Evolutionary conservation across 2,329 filamentous ascomycete genomes (phyloP), one percentile per base, ranked within the genome.

Genomic region (Nigrospora sphaerica): DNA sequence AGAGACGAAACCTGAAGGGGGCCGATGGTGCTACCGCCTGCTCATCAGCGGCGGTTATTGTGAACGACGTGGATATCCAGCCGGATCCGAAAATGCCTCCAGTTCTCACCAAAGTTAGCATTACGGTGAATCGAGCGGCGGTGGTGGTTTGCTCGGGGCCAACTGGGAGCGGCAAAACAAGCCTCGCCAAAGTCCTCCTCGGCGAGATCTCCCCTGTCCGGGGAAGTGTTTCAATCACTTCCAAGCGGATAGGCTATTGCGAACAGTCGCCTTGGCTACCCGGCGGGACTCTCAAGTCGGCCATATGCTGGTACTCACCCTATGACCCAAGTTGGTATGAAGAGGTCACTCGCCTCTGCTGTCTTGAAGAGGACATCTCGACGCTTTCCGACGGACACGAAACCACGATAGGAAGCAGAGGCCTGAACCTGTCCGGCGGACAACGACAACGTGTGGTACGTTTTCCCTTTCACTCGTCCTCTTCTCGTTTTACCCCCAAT

Each of bases 181-280:
- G 50, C 1, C 38, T 64, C 19, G 23, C 51, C 1, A 53, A 51
- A 4, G 42, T 52, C 1, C 51, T 65, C 1, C 32, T 55, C 6
- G 50, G 54, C 4, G 55, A 57, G 46, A 42, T 61, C 2, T 4
- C 46, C 1, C 48, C 53, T 6, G 18, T 46, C 1, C 9, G 35
- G 6, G 66, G 65, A 6, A 48, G 46, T 1, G 53, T 70, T 9
- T 41, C 38, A 0, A 4, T 65, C 2, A 53, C 56, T 4, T 58
- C 62, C 0, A 48, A 43, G 38, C 49, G 46, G 10, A 60, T 68
- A 34, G 63, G 51, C 10, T 70, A 68, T 40, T 67, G 64, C 46
- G 52, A 63, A 5, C 68, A 71, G 28, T 55, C 33, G 14, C 56
- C 67, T 0, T 71, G 68, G 67, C 50, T 71, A 18, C 63, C 62